Percentiles rank a stretch among this genome's conserved stretches.
phyloP scores from a whole-genome alignment of 2,329 filamentous ascomycete species.

The Aspergillus pseudoterreus region DNA sequence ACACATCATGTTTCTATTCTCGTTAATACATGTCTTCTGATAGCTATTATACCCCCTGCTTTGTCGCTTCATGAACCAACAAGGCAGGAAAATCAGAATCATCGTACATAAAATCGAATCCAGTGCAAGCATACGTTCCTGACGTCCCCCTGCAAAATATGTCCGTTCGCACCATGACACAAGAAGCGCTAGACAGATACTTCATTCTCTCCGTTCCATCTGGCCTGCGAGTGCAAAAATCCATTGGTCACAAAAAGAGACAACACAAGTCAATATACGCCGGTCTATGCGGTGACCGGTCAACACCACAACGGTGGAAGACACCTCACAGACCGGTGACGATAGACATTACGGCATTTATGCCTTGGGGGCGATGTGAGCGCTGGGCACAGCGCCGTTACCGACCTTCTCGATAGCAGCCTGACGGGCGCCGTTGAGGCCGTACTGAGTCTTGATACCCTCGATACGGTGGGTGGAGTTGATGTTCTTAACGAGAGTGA shows the following conservation, averaged over 20 bases:
- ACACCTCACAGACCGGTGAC: neutral
- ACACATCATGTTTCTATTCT: slow-evolving; percentile 13
- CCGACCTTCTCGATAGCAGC: slow-evolving; percentile 37
- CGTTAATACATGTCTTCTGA: slow-evolving; percentile 20
- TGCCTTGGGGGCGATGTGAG: slow-evolving; percentile 30
- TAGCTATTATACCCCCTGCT: slow-evolving; percentile 9
- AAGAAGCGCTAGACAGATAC: neutral
- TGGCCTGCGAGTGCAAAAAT: neutral
- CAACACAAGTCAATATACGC: neutral
- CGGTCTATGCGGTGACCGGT: neutral
- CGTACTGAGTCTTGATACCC: slow-evolving; percentile 66
- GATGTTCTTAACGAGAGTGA: slow-evolving; percentile 83
- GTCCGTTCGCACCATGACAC: neutral
- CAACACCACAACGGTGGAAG: neutral
- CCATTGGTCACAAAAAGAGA: neutral
- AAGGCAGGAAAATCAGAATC: slow-evolving; percentile 14
- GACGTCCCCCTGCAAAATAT: neutral
- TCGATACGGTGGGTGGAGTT: slow-evolving; percentile 81
- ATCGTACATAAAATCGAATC: slow-evolving; percentile 16
- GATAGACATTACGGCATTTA: slow-evolving; percentile 9
- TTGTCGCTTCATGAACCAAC: slow-evolving; percentile 2
- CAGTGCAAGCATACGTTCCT: slow-evolving; percentile 6
- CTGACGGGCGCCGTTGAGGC: slow-evolving; percentile 62
- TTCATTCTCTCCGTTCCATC: neutral
- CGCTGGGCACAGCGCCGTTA: slow-evolving; percentile 33